Percentiles rank a stretch among this genome's conserved stretches.
These are phyloP conservation scores for Asterochloris sp. DNA, from an alignment of 139 green algal species.

Conservation along the genomic window DNA sequence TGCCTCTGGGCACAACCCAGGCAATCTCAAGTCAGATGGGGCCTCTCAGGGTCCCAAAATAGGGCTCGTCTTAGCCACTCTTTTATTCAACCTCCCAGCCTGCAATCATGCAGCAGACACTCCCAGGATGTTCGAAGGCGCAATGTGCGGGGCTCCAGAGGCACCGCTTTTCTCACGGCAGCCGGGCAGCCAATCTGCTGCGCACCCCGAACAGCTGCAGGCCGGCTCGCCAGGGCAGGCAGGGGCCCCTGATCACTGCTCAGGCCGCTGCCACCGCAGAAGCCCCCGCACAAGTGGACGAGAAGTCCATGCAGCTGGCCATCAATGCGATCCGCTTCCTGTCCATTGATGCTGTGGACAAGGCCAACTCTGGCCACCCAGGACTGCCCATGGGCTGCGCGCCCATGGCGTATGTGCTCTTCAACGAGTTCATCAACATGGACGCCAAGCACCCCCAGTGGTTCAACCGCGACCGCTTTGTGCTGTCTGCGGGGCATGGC, in stretches of 20 bases:
- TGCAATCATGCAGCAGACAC: too few species aligned
- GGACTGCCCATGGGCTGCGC: conserved; percentile 96
- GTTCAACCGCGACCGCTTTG: conserved; percentile 97
- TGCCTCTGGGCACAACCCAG: background rate
- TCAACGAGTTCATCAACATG: conserved; percentile 90
- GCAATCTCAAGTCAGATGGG: background rate
- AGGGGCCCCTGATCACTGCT: conserved; percentile 2
- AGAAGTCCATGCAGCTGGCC: conserved; percentile 18
- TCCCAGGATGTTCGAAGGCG: too few species aligned
- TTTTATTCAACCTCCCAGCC: background rate
- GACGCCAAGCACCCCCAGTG: conserved; percentile 95
- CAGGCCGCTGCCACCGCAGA: conserved; percentile 14
- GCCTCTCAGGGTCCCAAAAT: background rate
- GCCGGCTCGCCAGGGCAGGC: background rate
- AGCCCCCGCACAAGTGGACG: background rate
- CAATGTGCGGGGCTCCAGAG: too few species aligned
- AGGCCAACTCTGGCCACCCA: conserved; percentile 68
- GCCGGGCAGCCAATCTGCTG: too few species aligned
- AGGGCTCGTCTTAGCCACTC: conserved; percentile 6
- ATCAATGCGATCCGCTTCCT: conserved; percentile 82
- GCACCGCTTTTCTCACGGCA: too few species aligned
- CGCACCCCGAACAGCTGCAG: too few species aligned
- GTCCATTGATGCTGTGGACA: conserved; percentile 60
- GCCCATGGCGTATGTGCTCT: conserved; percentile 97
- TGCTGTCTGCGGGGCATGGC: conserved; percentile 97